Conservation (phyloP, 306 rosid genomes). For the Acmispon strigosus region DNA sequence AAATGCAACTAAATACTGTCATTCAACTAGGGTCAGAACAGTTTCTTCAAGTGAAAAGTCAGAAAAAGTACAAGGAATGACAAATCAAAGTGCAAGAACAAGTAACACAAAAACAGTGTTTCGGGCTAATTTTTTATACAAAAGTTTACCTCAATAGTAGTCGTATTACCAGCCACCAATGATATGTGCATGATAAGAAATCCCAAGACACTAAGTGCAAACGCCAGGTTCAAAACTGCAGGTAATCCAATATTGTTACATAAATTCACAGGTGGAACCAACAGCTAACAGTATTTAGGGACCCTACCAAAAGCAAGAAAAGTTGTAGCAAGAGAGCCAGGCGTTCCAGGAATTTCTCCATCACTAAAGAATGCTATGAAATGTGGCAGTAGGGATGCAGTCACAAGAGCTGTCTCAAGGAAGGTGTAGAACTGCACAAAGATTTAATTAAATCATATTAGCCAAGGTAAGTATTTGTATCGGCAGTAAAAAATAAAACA, state of each 20-base stretch:
- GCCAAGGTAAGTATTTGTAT: constrained; percentile 2
- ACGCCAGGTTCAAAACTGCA: constrained; percentile 90
- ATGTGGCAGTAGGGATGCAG: constrained; percentile 77
- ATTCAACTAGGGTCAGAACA: neutral
- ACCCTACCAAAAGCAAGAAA: constrained; percentile 91
- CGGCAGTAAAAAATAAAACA: neutral
- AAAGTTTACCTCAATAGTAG: constrained; percentile 81
- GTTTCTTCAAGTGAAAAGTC: neutral
- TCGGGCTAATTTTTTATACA: neutral
- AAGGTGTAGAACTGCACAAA: constrained; percentile 88
- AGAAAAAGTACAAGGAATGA: neutral
- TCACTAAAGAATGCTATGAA: constrained; percentile 89
- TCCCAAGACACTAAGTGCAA: constrained; percentile 89
- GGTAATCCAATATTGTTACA: constrained; percentile 22
- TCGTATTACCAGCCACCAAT: constrained; percentile 81
- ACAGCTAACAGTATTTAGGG: neutral
- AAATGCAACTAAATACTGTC: neutral
- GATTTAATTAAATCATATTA: constrained; percentile 15
- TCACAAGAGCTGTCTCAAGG: constrained; percentile 90
- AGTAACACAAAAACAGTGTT: neutral
- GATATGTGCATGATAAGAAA: constrained; percentile 95
- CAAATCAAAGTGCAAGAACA: neutral
- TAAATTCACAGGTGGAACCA: constrained; percentile 17
- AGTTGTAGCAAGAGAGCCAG: constrained; percentile 96
- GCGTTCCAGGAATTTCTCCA: constrained; percentile 91